Evolutionary conservation across 306 rosid genomes (phyloP).

Genomic region (Casuarina equisetifolia): DNA sequence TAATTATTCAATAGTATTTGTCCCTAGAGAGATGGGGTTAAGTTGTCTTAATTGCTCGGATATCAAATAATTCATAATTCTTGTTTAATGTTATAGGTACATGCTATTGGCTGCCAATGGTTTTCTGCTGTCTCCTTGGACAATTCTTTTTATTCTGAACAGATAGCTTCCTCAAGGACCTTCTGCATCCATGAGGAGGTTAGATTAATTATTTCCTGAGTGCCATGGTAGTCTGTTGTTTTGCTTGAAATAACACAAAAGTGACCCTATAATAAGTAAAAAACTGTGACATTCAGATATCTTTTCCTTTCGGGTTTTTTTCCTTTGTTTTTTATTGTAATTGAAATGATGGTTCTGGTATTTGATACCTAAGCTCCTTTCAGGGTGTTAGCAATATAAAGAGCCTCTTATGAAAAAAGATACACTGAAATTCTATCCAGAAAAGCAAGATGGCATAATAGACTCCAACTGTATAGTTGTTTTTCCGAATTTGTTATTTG

Average conservation of each 20-base stretch:
- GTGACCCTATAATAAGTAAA: background rate
- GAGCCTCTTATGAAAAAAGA: background rate
- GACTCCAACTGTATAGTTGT: background rate
- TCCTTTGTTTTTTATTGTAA: background rate
- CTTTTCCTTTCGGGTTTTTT: background rate
- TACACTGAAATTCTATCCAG: background rate
- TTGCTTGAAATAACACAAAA: conserved; percentile 13
- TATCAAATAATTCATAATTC: background rate
- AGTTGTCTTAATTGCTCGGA: background rate
- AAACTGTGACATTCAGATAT: background rate
- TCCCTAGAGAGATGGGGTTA: background rate
- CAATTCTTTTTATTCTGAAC: conserved; percentile 43
- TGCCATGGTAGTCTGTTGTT: conserved; percentile 6
- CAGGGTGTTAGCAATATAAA: background rate
- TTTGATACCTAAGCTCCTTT: background rate
- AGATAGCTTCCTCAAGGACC: conserved; percentile 82
- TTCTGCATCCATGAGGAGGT: conserved; percentile 93
- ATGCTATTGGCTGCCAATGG: conserved; percentile 78
- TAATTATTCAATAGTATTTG: background rate
- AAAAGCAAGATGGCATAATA: background rate
- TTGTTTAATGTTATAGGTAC: conserved; percentile 47
- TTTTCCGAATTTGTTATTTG: background rate
- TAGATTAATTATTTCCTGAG: conserved; percentile 31
- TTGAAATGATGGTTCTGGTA: background rate
- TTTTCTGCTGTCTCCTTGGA: conserved; percentile 60